Percentiles rank a stretch among this genome's conserved stretches.
phyloP scores from a whole-genome alignment of 345 rosid species.

The Hypericum perforatum region DNA sequence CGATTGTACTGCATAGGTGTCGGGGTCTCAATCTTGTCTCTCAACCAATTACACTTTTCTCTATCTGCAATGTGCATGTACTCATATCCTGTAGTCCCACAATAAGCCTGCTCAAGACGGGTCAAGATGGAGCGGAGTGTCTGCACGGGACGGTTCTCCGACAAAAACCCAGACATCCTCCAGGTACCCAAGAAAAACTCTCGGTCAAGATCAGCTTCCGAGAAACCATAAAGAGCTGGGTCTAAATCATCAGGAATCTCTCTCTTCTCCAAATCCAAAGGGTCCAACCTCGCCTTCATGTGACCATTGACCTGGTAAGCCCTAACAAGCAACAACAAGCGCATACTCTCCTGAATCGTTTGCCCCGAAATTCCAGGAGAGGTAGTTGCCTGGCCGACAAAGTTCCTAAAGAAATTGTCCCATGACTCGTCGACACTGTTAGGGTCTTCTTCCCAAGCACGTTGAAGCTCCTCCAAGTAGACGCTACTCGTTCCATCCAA shows the following conservation, averaged over 20 bases:
- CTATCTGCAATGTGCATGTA: constrained; percentile 84
- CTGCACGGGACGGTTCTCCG: constrained; percentile 81
- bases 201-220: constrained; percentile 64
- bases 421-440: constrained; percentile 71
- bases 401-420: constrained; percentile 75
- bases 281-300: constrained; percentile 76
- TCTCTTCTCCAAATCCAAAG: constrained; percentile 56
- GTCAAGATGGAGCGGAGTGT: constrained; percentile 63
- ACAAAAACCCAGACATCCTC: constrained; percentile 69
- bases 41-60: constrained; percentile 72
- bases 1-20: constrained; percentile 55
- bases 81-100: constrained; percentile 73
- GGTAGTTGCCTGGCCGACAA: constrained; percentile 67
- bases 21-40: constrained; percentile 81
- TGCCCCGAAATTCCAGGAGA: constrained; percentile 75
- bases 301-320: constrained; percentile 88
- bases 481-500: constrained; percentile 74
- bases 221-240: constrained; percentile 54
- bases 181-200: constrained; percentile 79
- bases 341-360: constrained; percentile 86
- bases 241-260: constrained; percentile 64
- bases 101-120: constrained; percentile 77
- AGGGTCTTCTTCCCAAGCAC: constrained; percentile 77
- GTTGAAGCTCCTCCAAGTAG: constrained; percentile 67
- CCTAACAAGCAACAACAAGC: constrained; percentile 57